Evolutionary conservation across 2,329 filamentous ascomycete species (phyloP), one percentile per base, ranked within the genome.

Genomic region (Botrytis galanthina): DNA sequence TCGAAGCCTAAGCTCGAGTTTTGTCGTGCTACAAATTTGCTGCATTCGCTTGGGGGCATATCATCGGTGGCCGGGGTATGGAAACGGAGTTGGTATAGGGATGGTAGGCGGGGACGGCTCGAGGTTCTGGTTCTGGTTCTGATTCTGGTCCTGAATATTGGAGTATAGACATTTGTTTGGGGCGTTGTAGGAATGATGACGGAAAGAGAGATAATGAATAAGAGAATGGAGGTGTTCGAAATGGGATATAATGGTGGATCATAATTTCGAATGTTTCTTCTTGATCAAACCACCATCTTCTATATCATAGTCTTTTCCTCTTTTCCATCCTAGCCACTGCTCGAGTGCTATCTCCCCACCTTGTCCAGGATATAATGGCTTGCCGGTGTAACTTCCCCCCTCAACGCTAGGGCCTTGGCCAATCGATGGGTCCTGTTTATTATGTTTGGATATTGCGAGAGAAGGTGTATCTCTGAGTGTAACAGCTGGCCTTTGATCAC

Each of bases 291-390:
- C 90, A 0, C 91, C 92, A 42, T 88, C 83, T 42, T 86, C 82
- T 2, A 93, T 84, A n/a, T 89, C 86, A 80, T 91, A 97, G 46
- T 97, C 89, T 74, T 83, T 85, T 0, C 92, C 94, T 78, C 85
- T 87, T 74, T 84, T 86, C 93, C 94, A 97, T 0, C 93, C 93
- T 77, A 92, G 85, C 95, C 95, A 98, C 68, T 86, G 81, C 69
- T 83, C 83, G 75, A 98, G 81, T 6, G 87, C 86, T 70, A 90
- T 88, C 80, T 94, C 91, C 1, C 93, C 94, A 7, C 92, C 93
- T 37, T 90, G 83, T 0, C 94, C 93, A 1, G 93, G 88, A 6
- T 81, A 81, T 72, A 98, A 81, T 0, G 86, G 82, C 35, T 82
- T 83, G 29, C 88, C 89, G 1, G 78, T 82, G 85, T 95, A 97